Percentiles rank a stretch among this genome's conserved stretches.
These are phyloP conservation scores for Oligophagozyma castellii DNA, from an alignment of 1,139 yeast genomes.

Conservation along the genomic window DNA sequence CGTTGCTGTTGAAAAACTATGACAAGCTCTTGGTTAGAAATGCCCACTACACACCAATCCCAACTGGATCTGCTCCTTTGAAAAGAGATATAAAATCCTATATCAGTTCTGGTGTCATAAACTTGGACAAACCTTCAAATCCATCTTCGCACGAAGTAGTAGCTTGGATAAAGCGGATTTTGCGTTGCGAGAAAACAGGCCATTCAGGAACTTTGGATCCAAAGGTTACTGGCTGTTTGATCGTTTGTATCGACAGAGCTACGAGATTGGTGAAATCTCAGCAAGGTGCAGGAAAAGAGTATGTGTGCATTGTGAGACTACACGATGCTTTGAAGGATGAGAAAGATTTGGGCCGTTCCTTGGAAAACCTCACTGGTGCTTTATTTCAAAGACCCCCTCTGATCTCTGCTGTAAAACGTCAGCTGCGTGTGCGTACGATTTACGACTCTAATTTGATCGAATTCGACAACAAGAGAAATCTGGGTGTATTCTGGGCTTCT, in stretches of 20 bases:
- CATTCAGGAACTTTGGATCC: conserved; percentile 99
- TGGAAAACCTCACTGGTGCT: conserved; percentile 96
- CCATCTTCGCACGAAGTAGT: conserved; percentile 98
- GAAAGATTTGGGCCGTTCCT: conserved; percentile 74
- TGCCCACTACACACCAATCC: conserved; percentile 94
- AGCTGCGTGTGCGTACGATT: conserved; percentile 93
- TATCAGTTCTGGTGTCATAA: conserved; percentile 88
- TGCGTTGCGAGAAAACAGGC: conserved; percentile 94
- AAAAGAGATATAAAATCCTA: conserved; percentile 87
- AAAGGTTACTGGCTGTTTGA: conserved; percentile 94
- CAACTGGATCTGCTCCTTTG: conserved; percentile 87
- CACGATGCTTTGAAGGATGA: conserved; percentile 88
- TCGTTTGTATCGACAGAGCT: conserved; percentile 96
- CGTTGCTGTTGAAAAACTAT: conserved; percentile 80
- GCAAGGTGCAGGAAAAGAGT: conserved; percentile 99
- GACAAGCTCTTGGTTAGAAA: conserved; percentile 90
- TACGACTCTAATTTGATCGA: conserved; percentile 92
- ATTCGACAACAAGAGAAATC: conserved; percentile 91
- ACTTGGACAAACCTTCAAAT: conserved; percentile 93
- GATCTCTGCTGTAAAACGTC: conserved; percentile 97
- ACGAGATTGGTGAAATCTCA: conserved; percentile 96
- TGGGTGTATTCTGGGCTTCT: conserved; percentile 98
- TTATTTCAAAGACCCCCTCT: conserved; percentile 98
- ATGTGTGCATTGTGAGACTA: conserved; percentile 91
- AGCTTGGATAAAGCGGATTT: conserved; percentile 95